Evolutionary conservation across 2,329 filamentous ascomycete species (phyloP).

Genomic region (Botrytis hyacinthi): DNA sequence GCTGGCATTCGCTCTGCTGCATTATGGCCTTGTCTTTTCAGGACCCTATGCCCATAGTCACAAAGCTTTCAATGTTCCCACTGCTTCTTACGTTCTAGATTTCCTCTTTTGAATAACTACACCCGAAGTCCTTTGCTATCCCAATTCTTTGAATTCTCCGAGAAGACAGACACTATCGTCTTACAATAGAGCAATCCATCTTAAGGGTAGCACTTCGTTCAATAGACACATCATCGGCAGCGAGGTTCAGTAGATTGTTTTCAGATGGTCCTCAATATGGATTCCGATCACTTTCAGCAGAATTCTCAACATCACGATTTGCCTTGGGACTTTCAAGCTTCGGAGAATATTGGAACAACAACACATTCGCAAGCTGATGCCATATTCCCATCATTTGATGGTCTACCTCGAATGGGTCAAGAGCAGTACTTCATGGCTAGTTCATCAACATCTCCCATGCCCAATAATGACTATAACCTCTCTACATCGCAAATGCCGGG

Average conservation of each 20-base stretch:
- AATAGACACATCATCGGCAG: slow-evolving; percentile 30
- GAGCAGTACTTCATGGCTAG: slow-evolving; percentile 31
- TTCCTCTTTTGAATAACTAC: slow-evolving; percentile 36
- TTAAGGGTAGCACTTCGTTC: slow-evolving; percentile 31
- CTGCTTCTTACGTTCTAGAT: slow-evolving; percentile 6
- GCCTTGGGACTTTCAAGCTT: slow-evolving; percentile 29
- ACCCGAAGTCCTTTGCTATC: slow-evolving; percentile 36
- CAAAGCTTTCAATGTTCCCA: slow-evolving; percentile 18
- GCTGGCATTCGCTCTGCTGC: slow-evolving; percentile 37
- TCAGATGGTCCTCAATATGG: slow-evolving; percentile 31
- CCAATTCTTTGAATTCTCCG: slow-evolving; percentile 35
- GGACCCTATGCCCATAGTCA: slow-evolving; percentile 19
- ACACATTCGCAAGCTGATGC: slow-evolving; percentile 27
- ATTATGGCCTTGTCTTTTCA: slow-evolving; percentile 32
- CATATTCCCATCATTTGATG: slow-evolving; percentile 32
- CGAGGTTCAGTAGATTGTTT: slow-evolving; percentile 25
- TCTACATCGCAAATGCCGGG: slow-evolving; percentile 10
- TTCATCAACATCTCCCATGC: slow-evolving; percentile 23
- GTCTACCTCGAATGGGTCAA: slow-evolving; percentile 30
- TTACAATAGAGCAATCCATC: slow-evolving; percentile 34
- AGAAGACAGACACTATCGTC: slow-evolving; percentile 31
- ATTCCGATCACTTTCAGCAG: slow-evolving; percentile 32
- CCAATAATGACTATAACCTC: slow-evolving; percentile 26
- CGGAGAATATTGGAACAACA: slow-evolving; percentile 24
- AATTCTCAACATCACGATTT: slow-evolving; percentile 29